Percentiles rank a stretch among this genome's conserved stretches.
Conservation (phyloP, 2,329 filamentous ascomycete genomes). For the Aureobasidium lini region DNA sequence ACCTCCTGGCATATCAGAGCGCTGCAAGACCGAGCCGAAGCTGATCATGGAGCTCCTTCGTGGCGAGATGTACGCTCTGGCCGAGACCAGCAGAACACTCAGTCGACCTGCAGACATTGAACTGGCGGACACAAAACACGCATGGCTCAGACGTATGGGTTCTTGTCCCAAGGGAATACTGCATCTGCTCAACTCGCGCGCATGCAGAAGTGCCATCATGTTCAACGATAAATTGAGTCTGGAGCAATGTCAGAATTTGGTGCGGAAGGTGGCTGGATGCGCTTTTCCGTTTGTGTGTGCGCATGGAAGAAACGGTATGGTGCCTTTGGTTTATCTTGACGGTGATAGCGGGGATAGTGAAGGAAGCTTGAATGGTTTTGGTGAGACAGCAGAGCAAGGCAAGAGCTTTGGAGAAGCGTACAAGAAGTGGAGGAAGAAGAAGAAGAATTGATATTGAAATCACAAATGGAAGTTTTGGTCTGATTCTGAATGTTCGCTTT, state of each 20-base stretch:
- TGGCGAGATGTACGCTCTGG: slow-evolving; percentile 61
- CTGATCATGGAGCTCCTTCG: slow-evolving; percentile 68
- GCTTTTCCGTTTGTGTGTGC: slow-evolving; percentile 77
- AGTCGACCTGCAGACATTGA: neutral
- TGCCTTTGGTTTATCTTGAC: slow-evolving; percentile 33
- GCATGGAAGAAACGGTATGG: slow-evolving; percentile 56
- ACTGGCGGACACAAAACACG: slow-evolving; percentile 12
- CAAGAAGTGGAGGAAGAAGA: slow-evolving; percentile 6
- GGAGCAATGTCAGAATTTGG: slow-evolving; percentile 51
- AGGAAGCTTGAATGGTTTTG: neutral
- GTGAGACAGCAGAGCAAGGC: neutral
- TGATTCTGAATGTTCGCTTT: too few relatives aligned
- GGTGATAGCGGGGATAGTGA: neutral
- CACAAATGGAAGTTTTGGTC: too few relatives aligned
- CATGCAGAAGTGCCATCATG: slow-evolving; percentile 76
- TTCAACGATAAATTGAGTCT: slow-evolving; percentile 64
- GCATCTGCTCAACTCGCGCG: slow-evolving; percentile 67
- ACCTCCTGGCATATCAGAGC: slow-evolving; percentile 65
- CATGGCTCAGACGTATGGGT: slow-evolving; percentile 57
- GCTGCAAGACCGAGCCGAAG: slow-evolving; percentile 65
- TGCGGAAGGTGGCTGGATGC: slow-evolving; percentile 53
- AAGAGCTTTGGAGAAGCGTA: slow-evolving; percentile 1
- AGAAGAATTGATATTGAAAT: too few relatives aligned
- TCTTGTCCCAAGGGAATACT: slow-evolving; percentile 68
- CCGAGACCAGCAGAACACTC: slow-evolving; percentile 32